Evolutionary conservation across 108 stramenopile species (phyloP).

Genomic region (Stephanodiscus minutulus): DNA sequence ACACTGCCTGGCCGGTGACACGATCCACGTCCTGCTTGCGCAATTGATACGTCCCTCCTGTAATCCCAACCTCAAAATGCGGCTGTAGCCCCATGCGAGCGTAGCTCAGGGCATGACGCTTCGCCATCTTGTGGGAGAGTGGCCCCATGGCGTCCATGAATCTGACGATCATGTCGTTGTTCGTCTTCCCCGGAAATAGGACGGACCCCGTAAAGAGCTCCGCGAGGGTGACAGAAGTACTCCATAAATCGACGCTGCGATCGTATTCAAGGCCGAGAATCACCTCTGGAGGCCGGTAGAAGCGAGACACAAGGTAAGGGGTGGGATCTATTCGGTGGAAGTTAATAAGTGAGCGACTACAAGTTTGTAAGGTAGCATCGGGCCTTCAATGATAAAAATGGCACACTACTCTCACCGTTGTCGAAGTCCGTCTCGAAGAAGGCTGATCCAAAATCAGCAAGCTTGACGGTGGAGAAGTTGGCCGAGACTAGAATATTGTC

Average conservation of each 20-base stretch:
- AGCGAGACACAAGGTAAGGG: constrained; percentile 97
- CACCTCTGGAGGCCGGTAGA: constrained; percentile 99
- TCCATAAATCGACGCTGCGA: constrained; percentile 93
- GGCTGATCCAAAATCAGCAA: constrained; percentile 97
- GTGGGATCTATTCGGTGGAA: too few relatives aligned
- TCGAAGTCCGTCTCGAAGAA: constrained; percentile 81
- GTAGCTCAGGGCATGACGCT: constrained; percentile 73
- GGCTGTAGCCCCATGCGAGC: constrained; percentile 64
- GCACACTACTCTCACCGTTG: too few relatives aligned
- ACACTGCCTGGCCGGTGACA: constrained; percentile 61
- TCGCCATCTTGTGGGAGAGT: constrained; percentile 82
- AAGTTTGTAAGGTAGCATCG: too few relatives aligned
- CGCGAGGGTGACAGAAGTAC: constrained; percentile 86
- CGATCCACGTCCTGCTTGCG: constrained; percentile 68
- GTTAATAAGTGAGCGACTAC: too few relatives aligned
- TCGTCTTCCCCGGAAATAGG: constrained; percentile 88
- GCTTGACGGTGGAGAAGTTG: constrained; percentile 80
- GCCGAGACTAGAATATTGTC: constrained; percentile 96
- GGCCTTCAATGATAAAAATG: too few relatives aligned
- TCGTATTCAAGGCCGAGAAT: constrained; percentile 95
- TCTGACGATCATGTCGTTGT: constrained; percentile 94
- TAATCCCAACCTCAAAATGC: constrained; percentile 55
- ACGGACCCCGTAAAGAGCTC: constrained; percentile 95
- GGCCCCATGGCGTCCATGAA: constrained; percentile 95
- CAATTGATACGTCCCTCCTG: constrained; percentile 66